These are phyloP conservation scores for Silene latifolia DNA, from an alignment of 148 eudicot species.

Conservation along the genomic window DNA sequence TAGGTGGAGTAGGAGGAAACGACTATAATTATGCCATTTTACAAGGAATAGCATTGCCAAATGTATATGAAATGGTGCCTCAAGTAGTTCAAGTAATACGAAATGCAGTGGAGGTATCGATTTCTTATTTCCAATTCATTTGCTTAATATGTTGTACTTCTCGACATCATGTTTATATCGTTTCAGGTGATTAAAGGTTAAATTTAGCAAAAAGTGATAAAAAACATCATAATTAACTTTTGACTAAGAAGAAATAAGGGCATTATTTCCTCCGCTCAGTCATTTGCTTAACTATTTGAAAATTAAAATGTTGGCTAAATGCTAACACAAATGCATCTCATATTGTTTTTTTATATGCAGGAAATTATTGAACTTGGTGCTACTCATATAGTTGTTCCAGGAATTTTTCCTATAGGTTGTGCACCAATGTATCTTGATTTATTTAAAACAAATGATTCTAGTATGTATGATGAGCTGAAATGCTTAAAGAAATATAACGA, in stretches of 20 bases:
- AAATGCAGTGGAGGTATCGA: constrained; percentile 14
- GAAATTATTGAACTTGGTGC: constrained; percentile 27
- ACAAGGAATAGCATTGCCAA: constrained; percentile 11
- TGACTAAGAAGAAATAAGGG: background rate
- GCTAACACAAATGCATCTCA: background rate
- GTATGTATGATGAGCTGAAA: constrained; percentile 21
- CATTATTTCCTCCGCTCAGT: too few species aligned
- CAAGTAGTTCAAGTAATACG: constrained; percentile 16
- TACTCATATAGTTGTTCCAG: constrained; percentile 16
- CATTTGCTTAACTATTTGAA: too few species aligned
- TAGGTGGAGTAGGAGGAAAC: constrained; percentile 45
- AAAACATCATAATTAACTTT: too few species aligned
- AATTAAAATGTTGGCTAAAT: too few species aligned
- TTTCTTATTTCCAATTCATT: background rate
- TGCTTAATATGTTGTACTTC: background rate
- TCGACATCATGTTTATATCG: too few species aligned
- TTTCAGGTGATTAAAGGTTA: too few species aligned
- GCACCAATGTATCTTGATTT: background rate
- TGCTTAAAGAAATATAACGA: constrained; percentile 21
- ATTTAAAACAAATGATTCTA: constrained; percentile 18
- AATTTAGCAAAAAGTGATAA: too few species aligned
- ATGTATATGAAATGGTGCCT: constrained; percentile 14
- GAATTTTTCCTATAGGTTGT: constrained; percentile 26
- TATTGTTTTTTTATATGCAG: constrained; percentile 1
- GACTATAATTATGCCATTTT: constrained; percentile 27